Evolutionary conservation across 176 grass and related monocot genomes (phyloP).

Genomic region (Thinopyrum elongatum): DNA sequence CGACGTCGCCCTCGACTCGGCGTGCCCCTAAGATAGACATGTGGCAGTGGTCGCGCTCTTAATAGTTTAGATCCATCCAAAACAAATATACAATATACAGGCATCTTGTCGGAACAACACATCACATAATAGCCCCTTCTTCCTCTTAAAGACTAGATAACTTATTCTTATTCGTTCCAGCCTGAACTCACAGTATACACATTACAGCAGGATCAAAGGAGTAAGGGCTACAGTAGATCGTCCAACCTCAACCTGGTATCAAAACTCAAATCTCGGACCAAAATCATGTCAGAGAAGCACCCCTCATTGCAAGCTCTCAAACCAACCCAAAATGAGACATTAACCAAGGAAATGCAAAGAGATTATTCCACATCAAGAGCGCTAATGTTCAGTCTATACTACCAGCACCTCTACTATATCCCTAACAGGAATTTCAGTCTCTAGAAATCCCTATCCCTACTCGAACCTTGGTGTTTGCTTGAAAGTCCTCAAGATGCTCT

Average conservation of each 20-base stretch:
- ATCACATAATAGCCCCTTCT: no score
- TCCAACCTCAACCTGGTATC: constrained; percentile 26
- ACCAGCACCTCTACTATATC: constrained; percentile 34
- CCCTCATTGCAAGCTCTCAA: constrained; percentile 36
- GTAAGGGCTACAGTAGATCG: not conserved
- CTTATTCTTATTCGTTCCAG: constrained; percentile 21
- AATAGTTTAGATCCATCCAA: constrained; percentile 18
- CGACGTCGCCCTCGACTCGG: no score
- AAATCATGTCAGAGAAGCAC: constrained; percentile 41
- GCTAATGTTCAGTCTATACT: constrained; percentile 44
- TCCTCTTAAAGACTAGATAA: constrained; percentile 29
- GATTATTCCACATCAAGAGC: constrained; percentile 25
- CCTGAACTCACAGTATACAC: constrained; percentile 43
- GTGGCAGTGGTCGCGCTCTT: no score
- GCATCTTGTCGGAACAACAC: no score
- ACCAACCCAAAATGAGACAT: constrained; percentile 29
- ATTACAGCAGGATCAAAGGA: constrained; percentile 44
- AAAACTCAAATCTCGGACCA: constrained; percentile 44
- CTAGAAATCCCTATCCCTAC: constrained; percentile 40
- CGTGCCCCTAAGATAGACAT: no score
- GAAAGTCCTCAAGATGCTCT: constrained; percentile 38
- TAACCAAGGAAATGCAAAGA: constrained; percentile 17
- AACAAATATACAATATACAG: constrained; percentile 21
- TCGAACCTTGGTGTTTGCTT: constrained; percentile 29
- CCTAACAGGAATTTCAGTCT: constrained; percentile 44